Conservation (phyloP, 2,329 filamentous ascomycete species). For the Ophidiomyces ophidiicola region DNA sequence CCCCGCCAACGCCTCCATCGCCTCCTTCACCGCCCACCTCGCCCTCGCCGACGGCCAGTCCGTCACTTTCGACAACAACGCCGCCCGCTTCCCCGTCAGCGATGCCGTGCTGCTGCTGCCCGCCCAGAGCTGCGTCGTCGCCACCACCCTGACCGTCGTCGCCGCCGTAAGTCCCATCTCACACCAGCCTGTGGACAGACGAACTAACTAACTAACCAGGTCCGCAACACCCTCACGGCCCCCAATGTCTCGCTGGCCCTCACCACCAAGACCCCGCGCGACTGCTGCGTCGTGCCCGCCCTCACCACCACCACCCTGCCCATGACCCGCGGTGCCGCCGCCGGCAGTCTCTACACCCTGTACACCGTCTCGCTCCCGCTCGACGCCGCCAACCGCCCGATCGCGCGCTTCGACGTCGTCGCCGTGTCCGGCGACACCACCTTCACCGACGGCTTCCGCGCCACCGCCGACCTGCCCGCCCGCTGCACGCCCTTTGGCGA, state of each 20-base stretch:
- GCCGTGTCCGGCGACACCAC: not conserved
- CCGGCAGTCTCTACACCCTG: conserved; percentile 12
- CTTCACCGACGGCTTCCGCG: conserved; percentile 10
- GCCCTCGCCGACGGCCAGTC: too few relatives aligned
- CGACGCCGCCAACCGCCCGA: conserved; percentile 4
- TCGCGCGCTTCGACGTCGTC: conserved; percentile 11
- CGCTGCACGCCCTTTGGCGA: conserved; percentile 8
- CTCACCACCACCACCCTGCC: conserved; percentile 8
- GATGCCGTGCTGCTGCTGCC: conserved; percentile 13
- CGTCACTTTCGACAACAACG: too few relatives aligned
- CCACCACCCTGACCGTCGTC: conserved; percentile 9
- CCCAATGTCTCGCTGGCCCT: conserved; percentile 8
- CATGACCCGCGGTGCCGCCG: conserved; percentile 7
- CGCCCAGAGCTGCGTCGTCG: conserved; percentile 12
- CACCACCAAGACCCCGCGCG: conserved; percentile 8
- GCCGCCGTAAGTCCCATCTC: conserved; percentile 11
- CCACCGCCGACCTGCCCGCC: conserved; percentile 9
- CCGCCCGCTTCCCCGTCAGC: conserved; percentile 11
- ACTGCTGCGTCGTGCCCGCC: conserved; percentile 12
- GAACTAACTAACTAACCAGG: conserved; percentile 6
- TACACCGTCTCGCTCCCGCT: conserved; percentile 9
- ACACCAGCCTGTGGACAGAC: not conserved
- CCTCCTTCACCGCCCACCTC: too few relatives aligned
- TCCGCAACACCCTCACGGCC: conserved; percentile 7
- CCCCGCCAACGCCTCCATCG: too few relatives aligned